A percentile compares a stretch with the other conserved stretches of the same genome.
Evolutionary conservation across 805 yeast species (phyloP).

Genomic region (Hanseniaspora occidentalis): DNA sequence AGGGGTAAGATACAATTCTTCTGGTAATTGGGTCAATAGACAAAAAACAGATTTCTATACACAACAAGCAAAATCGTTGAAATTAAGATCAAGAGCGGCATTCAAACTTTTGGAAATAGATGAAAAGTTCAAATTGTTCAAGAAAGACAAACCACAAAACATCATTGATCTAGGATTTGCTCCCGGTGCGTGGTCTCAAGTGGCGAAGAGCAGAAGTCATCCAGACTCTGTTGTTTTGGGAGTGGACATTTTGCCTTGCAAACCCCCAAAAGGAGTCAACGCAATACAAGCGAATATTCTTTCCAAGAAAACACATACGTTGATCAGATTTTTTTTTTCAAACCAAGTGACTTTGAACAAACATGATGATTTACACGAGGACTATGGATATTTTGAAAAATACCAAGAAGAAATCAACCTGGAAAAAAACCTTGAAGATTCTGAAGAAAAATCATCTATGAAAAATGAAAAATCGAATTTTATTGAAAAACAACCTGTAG

Average conservation of each 20-base stretch:
- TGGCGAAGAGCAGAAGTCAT: slow-evolving; percentile 43
- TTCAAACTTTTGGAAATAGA: slow-evolving; percentile 73
- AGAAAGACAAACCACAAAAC: slow-evolving; percentile 30
- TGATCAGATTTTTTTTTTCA: slow-evolving; percentile 39
- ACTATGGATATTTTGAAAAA: slow-evolving; percentile 15
- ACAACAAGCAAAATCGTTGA: slow-evolving; percentile 47
- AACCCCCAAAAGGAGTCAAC: slow-evolving; percentile 72
- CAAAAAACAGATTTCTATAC: slow-evolving; percentile 55
- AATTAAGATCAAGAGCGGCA: slow-evolving; percentile 79
- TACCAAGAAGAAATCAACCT: slow-evolving; percentile 8
- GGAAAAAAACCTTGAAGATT: no score
- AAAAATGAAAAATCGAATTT: no score
- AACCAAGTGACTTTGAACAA: slow-evolving; percentile 19
- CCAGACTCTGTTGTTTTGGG: slow-evolving; percentile 55
- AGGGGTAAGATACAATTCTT: slow-evolving; percentile 33
- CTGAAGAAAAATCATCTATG: no score
- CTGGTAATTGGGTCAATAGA: slow-evolving; percentile 63
- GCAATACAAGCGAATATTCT: slow-evolving; percentile 83
- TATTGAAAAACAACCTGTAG: slow-evolving; percentile 36
- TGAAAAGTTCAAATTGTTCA: slow-evolving; percentile 46
- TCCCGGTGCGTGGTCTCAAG: slow-evolving; percentile 93
- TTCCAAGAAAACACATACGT: slow-evolving; percentile 46
- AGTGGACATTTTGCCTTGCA: slow-evolving; percentile 65
- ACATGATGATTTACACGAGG: slow-evolving; percentile 24
- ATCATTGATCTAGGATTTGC: slow-evolving; percentile 87